Base-by-base conservation (phyloP, 2,329 filamentous ascomycete genomes). In the Mollisiaceae sp. region DNA sequence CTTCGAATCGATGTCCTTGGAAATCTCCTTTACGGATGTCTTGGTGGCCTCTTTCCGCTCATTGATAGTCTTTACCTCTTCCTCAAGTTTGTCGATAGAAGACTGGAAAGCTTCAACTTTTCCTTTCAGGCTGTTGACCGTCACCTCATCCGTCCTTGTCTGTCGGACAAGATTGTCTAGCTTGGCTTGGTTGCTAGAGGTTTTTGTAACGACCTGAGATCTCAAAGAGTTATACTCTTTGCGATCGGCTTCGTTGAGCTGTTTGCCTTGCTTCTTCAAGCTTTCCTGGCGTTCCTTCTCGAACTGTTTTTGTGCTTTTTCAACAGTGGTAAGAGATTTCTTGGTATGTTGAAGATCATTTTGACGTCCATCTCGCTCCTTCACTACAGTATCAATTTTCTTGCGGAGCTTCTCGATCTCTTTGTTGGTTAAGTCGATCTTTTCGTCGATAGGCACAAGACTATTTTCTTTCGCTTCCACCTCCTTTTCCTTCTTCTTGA, bases 381-480 rank as follows among this genome's bases (percentile, higher is more conserved):
- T 93, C 58, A 82, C 82, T 41, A 97, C 88, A 27, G 88, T 86
- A 2, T 86, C 84, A 57, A 93, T 89, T 65, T 91, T 88, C 45
- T 84, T 85, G 66, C 89, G 85, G 64, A 91, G 86, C 67, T 84
- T 87, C 59, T 89, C 86, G 43, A 93, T 83, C 68, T 94, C 90
- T 68, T 86, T 85, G 15, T 83, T 88, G 8, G 91, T 91, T 68
- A 97, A 89, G 59, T 89, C 85, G 45, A 99, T 91, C 80, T 98
- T 98, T 77, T 97, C 93, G 60, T 97, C 90, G 66, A 98, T 88
- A 0, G 95, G 95, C 8, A 98, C 88, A 4, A 99, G 85, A 41
- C 87, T 89, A 75, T 93, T 96, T 72, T 94, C 89, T 71, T 91
- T 90, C 65, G 95, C 91, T 73, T 97, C 93, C 24, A 97, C 90